Conservation (phyloP, 1,284 basidiomycete genomes). For the Volvariella volvacea region DNA sequence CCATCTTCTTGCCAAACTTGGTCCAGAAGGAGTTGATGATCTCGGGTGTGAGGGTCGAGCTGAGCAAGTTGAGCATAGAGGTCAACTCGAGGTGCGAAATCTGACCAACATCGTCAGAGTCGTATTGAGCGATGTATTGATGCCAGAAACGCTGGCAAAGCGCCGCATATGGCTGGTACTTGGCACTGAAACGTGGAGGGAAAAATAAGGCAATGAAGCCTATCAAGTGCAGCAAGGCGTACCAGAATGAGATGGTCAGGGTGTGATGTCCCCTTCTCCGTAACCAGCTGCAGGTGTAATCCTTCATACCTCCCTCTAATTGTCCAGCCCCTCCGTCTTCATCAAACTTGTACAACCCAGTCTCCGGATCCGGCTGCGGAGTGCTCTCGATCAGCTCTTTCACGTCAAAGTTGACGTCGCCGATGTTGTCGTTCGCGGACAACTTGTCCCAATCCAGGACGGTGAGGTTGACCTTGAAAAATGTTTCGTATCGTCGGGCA, state of each 20-base stretch:
- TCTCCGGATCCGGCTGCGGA: constrained; percentile 65
- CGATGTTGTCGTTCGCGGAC: constrained; percentile 82
- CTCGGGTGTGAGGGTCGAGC: too few species aligned
- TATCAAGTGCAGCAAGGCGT: constrained; percentile 16
- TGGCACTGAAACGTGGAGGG: constrained; percentile 51
- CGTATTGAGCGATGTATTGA: too few species aligned
- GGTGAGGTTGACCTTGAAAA: constrained; percentile 72
- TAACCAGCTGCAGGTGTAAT: constrained; percentile 55
- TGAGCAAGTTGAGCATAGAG: too few species aligned
- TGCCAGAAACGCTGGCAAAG: too few species aligned
- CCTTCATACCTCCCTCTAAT: constrained; percentile 68
- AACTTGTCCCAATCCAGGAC: constrained; percentile 96
- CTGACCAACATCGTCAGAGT: too few species aligned
- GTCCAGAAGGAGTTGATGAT: too few species aligned
- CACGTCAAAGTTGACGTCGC: constrained; percentile 68
- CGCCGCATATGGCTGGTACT: constrained; percentile 92
- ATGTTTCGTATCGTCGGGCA: constrained; percentile 80
- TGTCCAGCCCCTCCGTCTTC: too few species aligned
- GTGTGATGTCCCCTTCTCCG: constrained; percentile 45
- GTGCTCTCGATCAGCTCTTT: constrained; percentile 66
- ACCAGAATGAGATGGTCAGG: constrained; percentile 61
- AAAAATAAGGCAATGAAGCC: constrained; percentile 8
- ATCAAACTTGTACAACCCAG: constrained; percentile 67
- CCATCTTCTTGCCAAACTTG: constrained; percentile 59
- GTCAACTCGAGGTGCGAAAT: too few species aligned